Percentiles rank a stretch among this genome's conserved stretches.
These are phyloP conservation scores for Coemansia sp. DNA, from an alignment of 192 early-diverging fungal genomes.

Conservation along the genomic window DNA sequence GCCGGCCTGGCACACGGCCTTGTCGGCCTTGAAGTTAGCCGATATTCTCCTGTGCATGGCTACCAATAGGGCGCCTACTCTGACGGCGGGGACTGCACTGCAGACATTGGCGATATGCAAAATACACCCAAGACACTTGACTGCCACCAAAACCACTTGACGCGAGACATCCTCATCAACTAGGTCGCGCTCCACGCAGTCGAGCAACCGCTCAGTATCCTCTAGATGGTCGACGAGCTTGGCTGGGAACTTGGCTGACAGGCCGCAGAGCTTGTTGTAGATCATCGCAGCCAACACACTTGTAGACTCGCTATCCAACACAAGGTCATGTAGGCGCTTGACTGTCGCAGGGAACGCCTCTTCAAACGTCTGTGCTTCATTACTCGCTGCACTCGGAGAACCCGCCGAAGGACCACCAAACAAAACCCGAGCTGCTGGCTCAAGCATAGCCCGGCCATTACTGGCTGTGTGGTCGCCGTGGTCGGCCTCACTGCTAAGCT, in stretches of 20 bases:
- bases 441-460: not conserved
- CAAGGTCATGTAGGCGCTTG: constrained; percentile 2
- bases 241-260: constrained; percentile 13
- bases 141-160: constrained; percentile 23
- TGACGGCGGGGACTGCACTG: constrained; percentile 3
- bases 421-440: constrained; percentile 7
- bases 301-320: not conserved
- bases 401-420: constrained; percentile 5
- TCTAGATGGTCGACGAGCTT: not conserved
- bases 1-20: constrained; percentile 31
- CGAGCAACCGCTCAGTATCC: constrained; percentile 15
- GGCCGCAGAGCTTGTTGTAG: constrained; percentile 33
- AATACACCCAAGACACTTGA: constrained; percentile 37
- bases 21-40: constrained; percentile 22
- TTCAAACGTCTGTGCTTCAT: constrained; percentile 15
- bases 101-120: constrained; percentile 26
- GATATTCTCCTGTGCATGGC: constrained; percentile 6
- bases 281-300: not conserved
- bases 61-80: constrained; percentile 8
- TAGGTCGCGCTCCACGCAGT: constrained; percentile 31
- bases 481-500: constrained; percentile 18
- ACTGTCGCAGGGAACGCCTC: constrained; percentile 15
- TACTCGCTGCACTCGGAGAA: not conserved
- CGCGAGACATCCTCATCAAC: not conserved
- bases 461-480: not conserved